Percentiles rank a stretch among this genome's conserved stretches.
These are phyloP conservation scores for Scleromitrula shiraiana DNA, from an alignment of 2,329 filamentous ascomycete genomes.

Conservation along the genomic window DNA sequence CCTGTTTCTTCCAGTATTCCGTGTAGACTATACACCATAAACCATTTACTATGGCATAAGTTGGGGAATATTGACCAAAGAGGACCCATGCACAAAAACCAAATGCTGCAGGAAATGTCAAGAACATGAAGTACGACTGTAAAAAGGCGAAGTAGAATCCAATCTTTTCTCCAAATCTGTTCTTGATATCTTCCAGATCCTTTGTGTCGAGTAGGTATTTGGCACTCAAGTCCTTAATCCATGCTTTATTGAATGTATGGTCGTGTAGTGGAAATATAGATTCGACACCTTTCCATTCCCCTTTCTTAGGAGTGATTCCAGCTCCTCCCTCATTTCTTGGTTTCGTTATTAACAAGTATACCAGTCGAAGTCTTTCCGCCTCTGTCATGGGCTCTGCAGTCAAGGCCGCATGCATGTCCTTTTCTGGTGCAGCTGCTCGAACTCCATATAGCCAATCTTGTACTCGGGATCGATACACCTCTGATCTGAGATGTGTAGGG, in stretches of 20 bases:
- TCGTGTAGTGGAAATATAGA: constrained; percentile 76
- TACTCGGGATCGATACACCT: constrained; percentile 79
- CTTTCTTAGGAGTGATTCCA: constrained; percentile 61
- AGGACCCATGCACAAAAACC: constrained; percentile 72
- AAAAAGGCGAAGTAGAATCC: constrained; percentile 95
- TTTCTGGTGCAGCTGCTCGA: constrained; percentile 65
- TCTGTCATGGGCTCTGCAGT: constrained; percentile 72
- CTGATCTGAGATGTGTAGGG: constrained; percentile 63
- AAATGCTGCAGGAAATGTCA: constrained; percentile 72
- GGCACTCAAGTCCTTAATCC: constrained; percentile 67
- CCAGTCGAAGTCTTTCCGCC: constrained; percentile 78
- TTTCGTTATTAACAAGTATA: constrained; percentile 77
- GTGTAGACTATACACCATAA: constrained; percentile 88
- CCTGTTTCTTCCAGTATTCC: constrained; percentile 94
- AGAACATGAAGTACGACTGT: constrained; percentile 80
- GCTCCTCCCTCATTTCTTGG: constrained; percentile 68
- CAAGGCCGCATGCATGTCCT: constrained; percentile 61
- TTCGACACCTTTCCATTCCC: constrained; percentile 65
- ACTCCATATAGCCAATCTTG: constrained; percentile 93
- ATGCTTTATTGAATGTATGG: constrained; percentile 62
- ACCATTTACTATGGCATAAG: constrained; percentile 70
- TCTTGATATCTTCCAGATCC: constrained; percentile 66
- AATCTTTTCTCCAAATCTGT: constrained; percentile 74
- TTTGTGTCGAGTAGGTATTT: constrained; percentile 59
- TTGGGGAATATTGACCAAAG: constrained; percentile 74